These are phyloP conservation scores for Streptanthus diversifolius DNA, from an alignment of 345 rosid species.

Conservation along the genomic window DNA sequence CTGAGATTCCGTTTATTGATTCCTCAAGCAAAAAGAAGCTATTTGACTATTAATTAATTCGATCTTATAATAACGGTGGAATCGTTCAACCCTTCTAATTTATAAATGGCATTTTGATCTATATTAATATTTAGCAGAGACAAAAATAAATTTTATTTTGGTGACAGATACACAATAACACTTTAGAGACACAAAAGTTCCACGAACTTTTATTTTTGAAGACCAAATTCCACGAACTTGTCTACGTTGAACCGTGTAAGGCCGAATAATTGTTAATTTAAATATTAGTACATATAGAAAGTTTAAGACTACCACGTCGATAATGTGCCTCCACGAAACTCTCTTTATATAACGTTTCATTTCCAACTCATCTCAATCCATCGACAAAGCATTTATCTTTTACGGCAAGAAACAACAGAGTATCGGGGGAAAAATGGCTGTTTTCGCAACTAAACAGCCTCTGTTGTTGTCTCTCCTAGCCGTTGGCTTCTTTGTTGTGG, in stretches of 20 bases:
- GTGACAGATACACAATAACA: background rate
- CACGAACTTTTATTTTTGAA: background rate
- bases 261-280: conserved; percentile 6
- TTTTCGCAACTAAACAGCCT: conserved; percentile 17
- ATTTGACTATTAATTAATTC: background rate
- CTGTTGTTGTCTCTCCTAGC: conserved; percentile 15
- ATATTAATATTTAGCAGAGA: background rate
- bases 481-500: conserved; percentile 26
- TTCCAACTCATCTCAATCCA: background rate
- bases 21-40: background rate
- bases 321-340: conserved; percentile 34
- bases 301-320: conserved; percentile 35
- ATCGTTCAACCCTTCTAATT: background rate
- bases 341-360: conserved; percentile 20
- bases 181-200: background rate
- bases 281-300: conserved; percentile 15
- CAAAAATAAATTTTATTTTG: background rate
- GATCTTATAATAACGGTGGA: background rate
- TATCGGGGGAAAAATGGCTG: conserved; percentile 1
- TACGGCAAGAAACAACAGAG: conserved; percentile 16
- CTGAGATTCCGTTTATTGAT: background rate
- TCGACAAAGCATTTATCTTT: conserved; percentile 7
- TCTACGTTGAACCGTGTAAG: conserved; percentile 22
- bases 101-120: background rate
- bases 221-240: background rate